Conservation (phyloP, 2,329 filamentous ascomycete species). For the Alternaria angustiovoidea region DNA sequence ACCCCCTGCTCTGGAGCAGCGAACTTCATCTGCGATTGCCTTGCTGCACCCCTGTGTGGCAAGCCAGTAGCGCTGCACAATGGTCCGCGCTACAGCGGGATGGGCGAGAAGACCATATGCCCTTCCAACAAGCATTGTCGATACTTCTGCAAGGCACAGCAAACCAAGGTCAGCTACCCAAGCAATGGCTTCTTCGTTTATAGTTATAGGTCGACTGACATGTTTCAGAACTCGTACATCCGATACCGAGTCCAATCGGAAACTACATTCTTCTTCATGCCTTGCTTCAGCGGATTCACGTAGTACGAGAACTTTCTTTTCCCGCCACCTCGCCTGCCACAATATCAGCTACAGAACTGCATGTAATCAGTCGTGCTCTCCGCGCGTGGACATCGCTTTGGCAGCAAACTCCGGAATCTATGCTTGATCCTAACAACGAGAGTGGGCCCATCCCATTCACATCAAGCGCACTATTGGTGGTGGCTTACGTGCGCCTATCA, state of each 20-base stretch:
- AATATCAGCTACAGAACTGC: slow-evolving; percentile 31
- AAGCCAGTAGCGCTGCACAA: slow-evolving; percentile 36
- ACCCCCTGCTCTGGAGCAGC: slow-evolving; percentile 41
- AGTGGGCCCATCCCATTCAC: slow-evolving; percentile 52
- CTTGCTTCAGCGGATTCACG: slow-evolving; percentile 39
- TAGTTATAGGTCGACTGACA: neutral
- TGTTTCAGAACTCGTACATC: slow-evolving; percentile 25
- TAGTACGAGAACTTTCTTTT: slow-evolving; percentile 39
- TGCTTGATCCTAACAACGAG: slow-evolving; percentile 48
- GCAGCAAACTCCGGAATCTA: slow-evolving; percentile 48
- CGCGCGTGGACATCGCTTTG: slow-evolving; percentile 47
- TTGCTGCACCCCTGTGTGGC: slow-evolving; percentile 38
- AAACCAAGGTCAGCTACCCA: slow-evolving; percentile 8
- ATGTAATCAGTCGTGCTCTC: slow-evolving; percentile 38
- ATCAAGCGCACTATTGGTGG: slow-evolving; percentile 56
- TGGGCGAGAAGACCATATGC: slow-evolving; percentile 36
- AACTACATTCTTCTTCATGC: slow-evolving; percentile 45
- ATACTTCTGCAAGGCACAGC: slow-evolving; percentile 32
- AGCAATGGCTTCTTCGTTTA: neutral
- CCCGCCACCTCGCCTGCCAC: slow-evolving; percentile 28
- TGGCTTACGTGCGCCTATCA: slow-evolving; percentile 59
- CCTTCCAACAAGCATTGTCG: slow-evolving; percentile 38
- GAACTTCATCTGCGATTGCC: slow-evolving; percentile 39
- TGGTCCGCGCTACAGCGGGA: slow-evolving; percentile 37
- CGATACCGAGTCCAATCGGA: slow-evolving; percentile 42